Evolutionary conservation across 169 alveolate genomes (phyloP).

Genomic region (Condylostoma magnum): DNA sequence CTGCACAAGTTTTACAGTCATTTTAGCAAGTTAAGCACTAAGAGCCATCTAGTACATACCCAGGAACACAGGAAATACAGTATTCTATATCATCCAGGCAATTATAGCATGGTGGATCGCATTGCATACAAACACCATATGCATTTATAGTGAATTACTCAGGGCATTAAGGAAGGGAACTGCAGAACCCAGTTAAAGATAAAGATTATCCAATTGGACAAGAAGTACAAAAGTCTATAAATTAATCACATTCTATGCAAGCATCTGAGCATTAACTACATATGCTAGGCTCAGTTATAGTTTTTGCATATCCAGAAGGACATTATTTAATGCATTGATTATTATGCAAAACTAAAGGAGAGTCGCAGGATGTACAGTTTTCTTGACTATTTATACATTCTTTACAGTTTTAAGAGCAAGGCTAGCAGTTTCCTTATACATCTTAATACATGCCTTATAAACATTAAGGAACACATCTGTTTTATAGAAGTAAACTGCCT

Average conservation of each 20-base stretch:
- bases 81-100: neutral
- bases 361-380: neutral
- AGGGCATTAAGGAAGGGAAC: neutral
- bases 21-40: neutral
- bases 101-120: slow-evolving; percentile 5
- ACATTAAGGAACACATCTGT: no score
- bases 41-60: neutral
- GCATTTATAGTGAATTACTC: neutral
- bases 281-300: neutral
- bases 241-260: neutral
- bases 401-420: neutral
- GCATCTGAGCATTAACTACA: neutral
- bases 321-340: neutral
- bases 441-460: no score
- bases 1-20: slow-evolving; percentile 21
- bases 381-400: neutral
- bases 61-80: neutral
- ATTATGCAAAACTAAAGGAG: neutral
- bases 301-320: neutral
- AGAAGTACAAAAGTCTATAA: neutral
- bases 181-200: neutral
- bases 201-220: neutral
- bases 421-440: no score
- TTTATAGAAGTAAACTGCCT: no score
- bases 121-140: neutral